Evolutionary conservation across 257 asterid genomes (phyloP), one percentile per base, ranked within the genome.

Genomic region (Buddleja alternifolia): DNA sequence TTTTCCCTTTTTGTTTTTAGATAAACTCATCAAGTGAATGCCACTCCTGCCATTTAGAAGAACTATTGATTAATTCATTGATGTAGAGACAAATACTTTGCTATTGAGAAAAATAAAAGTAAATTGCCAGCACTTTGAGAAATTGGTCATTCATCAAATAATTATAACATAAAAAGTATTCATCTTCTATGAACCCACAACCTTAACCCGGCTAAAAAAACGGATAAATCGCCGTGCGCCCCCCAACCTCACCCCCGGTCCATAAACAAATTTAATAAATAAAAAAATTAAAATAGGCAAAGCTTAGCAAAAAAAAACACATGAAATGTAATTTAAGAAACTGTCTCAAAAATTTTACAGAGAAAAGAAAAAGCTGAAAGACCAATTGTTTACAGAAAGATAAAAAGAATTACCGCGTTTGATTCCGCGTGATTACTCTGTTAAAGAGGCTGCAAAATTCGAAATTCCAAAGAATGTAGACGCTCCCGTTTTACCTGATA

Each of bases 371-470:
- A 4, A 8, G n/a, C n/a, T 3, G 11, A 17, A 74, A 41, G 20
- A 51, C 11, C n/a, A 67, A 37, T 19, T 50, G 37, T 32, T 36
- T 6, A 3, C 42, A 12, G 66, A 16, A 57, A 39, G 32, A 45
- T 34, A 40, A 23, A 57, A 20, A 24, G 59, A 66, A 51, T 69
- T 69, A 69, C 72, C 14, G 37, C 56, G 56, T 20, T 20, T 8
- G 23, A 10, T 59, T 39, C 34, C 41, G n/a, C 15, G 32, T 37
- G 14, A 58, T 58, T 58, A 58, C 64, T 47, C 47, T 58, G 20
- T 3, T 36, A 47, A 61, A 60, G 25, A 60, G n/a, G 61, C 74
- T 60, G 42, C 34, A 60, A 17, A 32, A 4, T 11, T 23, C 6
- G 32, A 25, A 25, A 23, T 23, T 14, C 0, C 42, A 25, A 6